Evolutionary conservation across 257 asterid genomes (phyloP), one percentile per base, ranked within the genome.

Genomic region (Avicennia marina): DNA sequence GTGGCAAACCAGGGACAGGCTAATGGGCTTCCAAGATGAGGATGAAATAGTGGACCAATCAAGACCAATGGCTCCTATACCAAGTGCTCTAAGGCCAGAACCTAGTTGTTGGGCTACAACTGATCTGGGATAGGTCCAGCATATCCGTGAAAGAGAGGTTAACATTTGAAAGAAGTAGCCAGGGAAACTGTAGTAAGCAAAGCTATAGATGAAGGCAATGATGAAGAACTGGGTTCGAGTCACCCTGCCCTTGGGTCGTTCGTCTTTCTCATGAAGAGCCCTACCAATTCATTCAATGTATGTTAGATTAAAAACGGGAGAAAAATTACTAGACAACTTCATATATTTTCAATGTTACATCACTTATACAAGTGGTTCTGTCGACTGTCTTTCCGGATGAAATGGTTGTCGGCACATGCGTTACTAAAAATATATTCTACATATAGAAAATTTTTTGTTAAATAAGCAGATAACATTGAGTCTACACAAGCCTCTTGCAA

Each of bases 1-100:
- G 95, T 85, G 42, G 97, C 97, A 34, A 85, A 85, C 91, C 97
- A 83, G 0, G 96, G 96, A 54, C 93, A 82, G 2, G 95, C 96
- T 0, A 85, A 54, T 10, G 96, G 96, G 67, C 96, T 85, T 36
- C 94, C 96, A n/a, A n/a, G n/a, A n/a, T n/a, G n/a, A n/a, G n/a
- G n/a, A n/a, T n/a, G n/a, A n/a, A 34, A 76, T n/a, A 6, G 83
- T 62, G 0, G 82, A 64, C 91, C 91, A 83, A 29, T 83, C 91
- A 8, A 83, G 12, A 9, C 63, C 72, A 19, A 80, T 70, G 1
- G 87, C 69, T 9, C 83, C 85, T 9, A 83, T 63, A 0, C 87
- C 91, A 67, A 83, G 17, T 2, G 87, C 87, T 6, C 39, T 53
- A 8, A 72, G 44, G 5, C 91, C 91, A 3, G 91, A 83, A 33